phyloP scores from a whole-genome alignment of 2,329 filamentous ascomycete species.

The Apiospora pterosperma region DNA sequence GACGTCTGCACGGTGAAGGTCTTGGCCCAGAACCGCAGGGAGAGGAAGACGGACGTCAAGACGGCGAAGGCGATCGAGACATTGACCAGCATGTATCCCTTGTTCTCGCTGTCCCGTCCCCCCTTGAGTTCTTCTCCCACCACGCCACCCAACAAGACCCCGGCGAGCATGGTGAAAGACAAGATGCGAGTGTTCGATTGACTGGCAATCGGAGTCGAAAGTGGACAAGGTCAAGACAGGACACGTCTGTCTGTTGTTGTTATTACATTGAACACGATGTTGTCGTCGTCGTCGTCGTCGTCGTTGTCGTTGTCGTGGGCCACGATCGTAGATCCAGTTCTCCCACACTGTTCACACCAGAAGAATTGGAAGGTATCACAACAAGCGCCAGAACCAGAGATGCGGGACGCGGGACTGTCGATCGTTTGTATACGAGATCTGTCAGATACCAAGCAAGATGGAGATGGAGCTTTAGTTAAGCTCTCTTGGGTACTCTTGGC shows the following conservation, averaged over 20 bases:
- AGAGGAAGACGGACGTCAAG: constrained; percentile 13
- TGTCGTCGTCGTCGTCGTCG: neutral
- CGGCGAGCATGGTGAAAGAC: neutral
- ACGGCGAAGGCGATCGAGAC: constrained; percentile 18
- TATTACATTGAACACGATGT: neutral
- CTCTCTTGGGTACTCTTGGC: neutral
- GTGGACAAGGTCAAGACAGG: too few species aligned
- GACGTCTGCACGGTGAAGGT: constrained; percentile 11
- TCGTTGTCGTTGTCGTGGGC: neutral
- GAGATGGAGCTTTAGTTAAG: neutral
- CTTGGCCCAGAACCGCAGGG: constrained; percentile 16
- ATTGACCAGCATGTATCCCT: constrained; percentile 11
- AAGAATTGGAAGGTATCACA: neutral
- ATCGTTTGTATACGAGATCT: neutral
- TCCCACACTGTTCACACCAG: neutral
- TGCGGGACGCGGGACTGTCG: neutral
- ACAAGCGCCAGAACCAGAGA: neutral
- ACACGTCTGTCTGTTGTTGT: too few species aligned
- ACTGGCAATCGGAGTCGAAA: too few species aligned
- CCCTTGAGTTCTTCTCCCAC: neutral
- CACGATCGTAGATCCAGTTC: neutral
- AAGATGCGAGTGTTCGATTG: neutral
- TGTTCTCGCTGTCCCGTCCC: too few species aligned
- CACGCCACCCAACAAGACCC: neutral
- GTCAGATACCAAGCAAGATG: neutral